Evolutionary conservation across 2,329 filamentous ascomycete genomes (phyloP).

Genomic region (Huntiella savannae): DNA sequence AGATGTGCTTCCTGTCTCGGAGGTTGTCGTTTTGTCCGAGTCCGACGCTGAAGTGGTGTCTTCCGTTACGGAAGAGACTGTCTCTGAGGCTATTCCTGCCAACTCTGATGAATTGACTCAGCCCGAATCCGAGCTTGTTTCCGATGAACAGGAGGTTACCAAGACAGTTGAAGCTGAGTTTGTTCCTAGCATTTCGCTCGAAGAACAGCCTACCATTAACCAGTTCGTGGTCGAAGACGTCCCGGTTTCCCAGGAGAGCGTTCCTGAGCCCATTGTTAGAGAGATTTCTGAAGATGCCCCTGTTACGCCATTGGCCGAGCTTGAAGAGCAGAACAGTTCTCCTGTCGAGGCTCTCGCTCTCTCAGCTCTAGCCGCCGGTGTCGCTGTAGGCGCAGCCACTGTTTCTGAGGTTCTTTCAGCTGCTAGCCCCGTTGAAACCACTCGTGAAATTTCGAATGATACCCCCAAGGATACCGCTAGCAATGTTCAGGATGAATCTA

Average conservation of each 20-base stretch:
- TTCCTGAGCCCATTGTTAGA: background rate
- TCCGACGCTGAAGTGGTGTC: too few species aligned
- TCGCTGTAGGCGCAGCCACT: background rate
- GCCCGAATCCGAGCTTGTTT: too few species aligned
- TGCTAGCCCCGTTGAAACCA: too few species aligned
- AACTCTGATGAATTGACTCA: too few species aligned
- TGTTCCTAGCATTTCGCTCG: background rate
- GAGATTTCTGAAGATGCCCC: background rate
- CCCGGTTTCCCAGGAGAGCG: background rate
- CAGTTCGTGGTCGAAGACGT: background rate
- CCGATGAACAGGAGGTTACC: background rate
- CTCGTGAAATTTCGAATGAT: too few species aligned
- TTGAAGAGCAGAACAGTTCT: background rate
- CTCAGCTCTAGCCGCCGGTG: background rate
- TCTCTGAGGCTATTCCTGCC: background rate
- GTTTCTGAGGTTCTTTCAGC: background rate
- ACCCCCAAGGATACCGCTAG: too few species aligned
- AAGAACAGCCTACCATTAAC: background rate
- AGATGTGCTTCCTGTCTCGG: too few species aligned
- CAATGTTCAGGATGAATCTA: too few species aligned
- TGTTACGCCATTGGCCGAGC: background rate
- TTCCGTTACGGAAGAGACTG: background rate
- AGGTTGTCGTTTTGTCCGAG: too few species aligned
- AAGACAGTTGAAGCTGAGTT: background rate
- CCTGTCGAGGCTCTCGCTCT: background rate